phyloP scores from a whole-genome alignment of 1,284 basidiomycete genomes.

The Leccinum colubrinum region DNA sequence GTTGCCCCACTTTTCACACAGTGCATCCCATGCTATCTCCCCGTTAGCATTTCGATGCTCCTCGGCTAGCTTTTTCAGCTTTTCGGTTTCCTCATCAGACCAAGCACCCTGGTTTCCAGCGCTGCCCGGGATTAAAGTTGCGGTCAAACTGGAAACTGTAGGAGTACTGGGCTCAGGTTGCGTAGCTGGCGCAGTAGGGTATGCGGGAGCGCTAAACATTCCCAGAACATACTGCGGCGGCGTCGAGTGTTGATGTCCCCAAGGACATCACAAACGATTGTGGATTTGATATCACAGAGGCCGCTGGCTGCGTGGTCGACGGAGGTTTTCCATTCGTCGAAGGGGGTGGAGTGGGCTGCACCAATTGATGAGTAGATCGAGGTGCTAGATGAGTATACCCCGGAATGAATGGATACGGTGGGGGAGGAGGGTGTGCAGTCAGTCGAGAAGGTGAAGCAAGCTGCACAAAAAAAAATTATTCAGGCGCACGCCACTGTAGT shows the following conservation, averaged over 20 bases:
- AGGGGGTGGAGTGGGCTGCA: slow-evolving; percentile 29
- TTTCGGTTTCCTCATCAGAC: slow-evolving; percentile 72
- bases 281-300: slow-evolving; percentile 60
- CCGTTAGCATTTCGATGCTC: slow-evolving; percentile 53
- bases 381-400: slow-evolving; percentile 32
- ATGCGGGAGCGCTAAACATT: slow-evolving; percentile 43
- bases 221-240: slow-evolving; percentile 39
- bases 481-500: slow-evolving; percentile 4
- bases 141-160: slow-evolving; percentile 20
- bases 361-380: slow-evolving; percentile 18
- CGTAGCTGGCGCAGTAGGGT: slow-evolving; percentile 41
- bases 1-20: slow-evolving; percentile 68
- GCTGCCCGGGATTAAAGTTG: slow-evolving; percentile 30
- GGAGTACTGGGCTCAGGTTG: slow-evolving; percentile 30
- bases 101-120: slow-evolving; percentile 66
- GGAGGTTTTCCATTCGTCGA: slow-evolving; percentile 28
- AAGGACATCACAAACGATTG: slow-evolving; percentile 69
- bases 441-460: slow-evolving; percentile 68
- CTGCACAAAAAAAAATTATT: slow-evolving; percentile 36
- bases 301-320: slow-evolving; percentile 25
- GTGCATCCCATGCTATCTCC: slow-evolving; percentile 74
- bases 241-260: slow-evolving; percentile 37
- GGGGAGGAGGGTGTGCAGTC: slow-evolving; percentile 61
- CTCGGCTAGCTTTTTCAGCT: slow-evolving; percentile 62
- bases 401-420: slow-evolving; percentile 49